Evolutionary conservation across 192 early-diverging fungal genomes (phyloP).

Genomic region (Mortierella claussenii): DNA sequence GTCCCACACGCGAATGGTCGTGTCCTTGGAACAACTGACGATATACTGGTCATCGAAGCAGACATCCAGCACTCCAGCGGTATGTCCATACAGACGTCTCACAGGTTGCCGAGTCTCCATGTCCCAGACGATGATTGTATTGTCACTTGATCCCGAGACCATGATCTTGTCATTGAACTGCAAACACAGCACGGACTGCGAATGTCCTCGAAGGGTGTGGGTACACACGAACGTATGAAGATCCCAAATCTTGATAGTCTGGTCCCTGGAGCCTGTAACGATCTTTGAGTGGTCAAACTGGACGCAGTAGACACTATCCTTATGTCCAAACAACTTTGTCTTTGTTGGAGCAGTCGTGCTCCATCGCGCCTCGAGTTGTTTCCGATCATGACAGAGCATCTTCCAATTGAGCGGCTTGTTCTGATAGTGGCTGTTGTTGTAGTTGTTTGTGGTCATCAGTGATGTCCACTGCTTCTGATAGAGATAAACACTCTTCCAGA

Average conservation of each 20-base stretch:
- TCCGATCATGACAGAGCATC: slow-evolving; percentile 75
- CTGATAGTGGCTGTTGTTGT: background rate
- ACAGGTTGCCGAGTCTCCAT: slow-evolving; percentile 60
- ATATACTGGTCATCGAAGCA: slow-evolving; percentile 79
- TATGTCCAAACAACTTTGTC: slow-evolving; percentile 78
- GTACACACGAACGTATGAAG: slow-evolving; percentile 63
- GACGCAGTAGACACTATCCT: slow-evolving; percentile 90
- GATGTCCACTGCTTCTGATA: slow-evolving; percentile 65
- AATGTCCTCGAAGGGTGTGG: slow-evolving; percentile 72
- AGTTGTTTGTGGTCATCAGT: slow-evolving; percentile 22
- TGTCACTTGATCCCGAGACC: slow-evolving; percentile 91
- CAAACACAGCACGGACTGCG: slow-evolving; percentile 80
- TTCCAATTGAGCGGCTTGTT: slow-evolving; percentile 69
- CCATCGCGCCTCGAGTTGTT: slow-evolving; percentile 71
- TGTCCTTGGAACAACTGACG: slow-evolving; percentile 94
- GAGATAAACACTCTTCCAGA: slow-evolving; percentile 77
- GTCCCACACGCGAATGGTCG: slow-evolving; percentile 90
- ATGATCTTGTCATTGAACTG: slow-evolving; percentile 79
- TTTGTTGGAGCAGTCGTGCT: slow-evolving; percentile 47
- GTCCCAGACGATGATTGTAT: slow-evolving; percentile 88
- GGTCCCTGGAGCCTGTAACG: slow-evolving; percentile 82
- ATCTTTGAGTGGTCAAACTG: slow-evolving; percentile 82
- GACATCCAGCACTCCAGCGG: slow-evolving; percentile 85
- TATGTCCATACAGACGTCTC: slow-evolving; percentile 74
- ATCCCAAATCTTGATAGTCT: slow-evolving; percentile 88